Evolutionary conservation across 2,329 filamentous ascomycete genomes (phyloP), one percentile per base, ranked within the genome.

Genomic region (Atkinsonella texensis): DNA sequence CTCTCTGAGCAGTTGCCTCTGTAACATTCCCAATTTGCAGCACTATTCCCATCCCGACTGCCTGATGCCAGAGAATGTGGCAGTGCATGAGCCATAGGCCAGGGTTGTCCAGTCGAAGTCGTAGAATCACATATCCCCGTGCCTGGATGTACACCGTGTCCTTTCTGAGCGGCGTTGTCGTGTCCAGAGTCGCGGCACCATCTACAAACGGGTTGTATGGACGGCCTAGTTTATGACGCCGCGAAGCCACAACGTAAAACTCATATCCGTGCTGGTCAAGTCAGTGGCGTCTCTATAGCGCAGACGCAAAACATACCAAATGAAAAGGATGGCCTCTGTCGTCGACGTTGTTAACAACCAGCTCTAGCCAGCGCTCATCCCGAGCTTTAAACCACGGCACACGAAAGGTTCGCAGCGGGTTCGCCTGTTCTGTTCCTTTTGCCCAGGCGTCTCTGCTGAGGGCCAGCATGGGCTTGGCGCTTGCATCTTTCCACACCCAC

Each of bases 321-420:
- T 76, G 74, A 53, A 76, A 76, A 0, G 74, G 74, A 57, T 76
- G 74, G 0, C 66, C 62, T 10, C 70, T 70, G 40, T 75, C 73
- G 51, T 76, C 74, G 11, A 75, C 60, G 50, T 76, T 76, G 55
- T 76, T 76, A 47, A 76, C 62, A 3, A 75, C 63, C 1, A 76
- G 56, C 54, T 75, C 73, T 2, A 75, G 61, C 72, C 74, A 76
- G 23, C 55, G 54, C 9, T 59, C 65, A 17, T 46, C 15, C 17
- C 58, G 56, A 1, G 55, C 45, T 13, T 46, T 41, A 39, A 56
- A 57, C 50, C 52, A 53, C 0, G 58, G 58, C 6, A 57, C 55
- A 11, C 44, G 33, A n/a, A 60, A 52, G 1, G 41, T 53, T 17
- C 55, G 55, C 3, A 54, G 46, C 8, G 18, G 23, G 15, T 53